Base-by-base conservation (phyloP, 2,329 filamentous ascomycete species). In the Teratosphaeria gauchensis region DNA sequence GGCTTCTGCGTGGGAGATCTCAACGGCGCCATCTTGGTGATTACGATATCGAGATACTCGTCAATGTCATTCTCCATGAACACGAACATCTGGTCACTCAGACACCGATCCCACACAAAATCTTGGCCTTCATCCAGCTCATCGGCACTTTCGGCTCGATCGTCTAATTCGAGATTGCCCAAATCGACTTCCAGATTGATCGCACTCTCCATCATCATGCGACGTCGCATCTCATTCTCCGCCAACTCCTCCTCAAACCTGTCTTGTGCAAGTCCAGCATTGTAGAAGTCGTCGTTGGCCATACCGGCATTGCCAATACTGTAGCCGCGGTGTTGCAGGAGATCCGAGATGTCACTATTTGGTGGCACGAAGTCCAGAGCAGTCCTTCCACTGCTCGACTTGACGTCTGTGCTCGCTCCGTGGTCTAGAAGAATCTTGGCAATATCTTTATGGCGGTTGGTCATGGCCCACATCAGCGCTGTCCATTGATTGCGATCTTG, bases 131-230 rank as follows among this genome's bases (percentile, higher is more conserved):
- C 92, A 68, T 95, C 90, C 65, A 91, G 82, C 57, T 96, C 92
- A 60, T 92, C 90, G 16, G 82, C 79, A 76, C 91, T 90, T 79
- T 97, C 94, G 56, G 92, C 90, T 69, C 95, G 88, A 72, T 99
- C 94, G 70, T 99, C 94, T 68, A 99, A 86, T 32, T 94, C 94
- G 58, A 99, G 84, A 67, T 96, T 99, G 12, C 92, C 94, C 58
- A 99, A 75, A 69, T 99, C 94, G 51, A 99, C 94, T 73, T 99
- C 94, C 38, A 99, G 79, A 72, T 99, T 96, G 64, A 95, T 87
- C 5, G 94, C 92, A 70, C 94, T 99, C 72, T 99, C 94, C 84
- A 95, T 94, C 92, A 97, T 96, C 91, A 99, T 96, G 33, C 94
- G 84, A 63, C 92, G 84, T 71, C 92, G 90, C 83, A 96, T 85